These are phyloP conservation scores for Haplosporangium sp. DNA, from an alignment of 371 early-diverging fungal species.

Conservation along the genomic window DNA sequence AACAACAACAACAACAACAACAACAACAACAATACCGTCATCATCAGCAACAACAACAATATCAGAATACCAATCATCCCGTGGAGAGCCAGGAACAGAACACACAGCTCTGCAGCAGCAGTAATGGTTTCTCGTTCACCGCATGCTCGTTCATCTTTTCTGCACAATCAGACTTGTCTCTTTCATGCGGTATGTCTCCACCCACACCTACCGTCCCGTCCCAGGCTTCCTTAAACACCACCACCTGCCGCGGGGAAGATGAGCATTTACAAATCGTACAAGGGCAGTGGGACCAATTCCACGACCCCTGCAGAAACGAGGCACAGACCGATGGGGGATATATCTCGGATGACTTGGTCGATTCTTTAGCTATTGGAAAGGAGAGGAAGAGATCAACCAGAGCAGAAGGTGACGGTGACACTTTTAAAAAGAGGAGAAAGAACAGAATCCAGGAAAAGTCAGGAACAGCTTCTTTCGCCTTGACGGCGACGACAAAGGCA, in stretches of 20 bases:
- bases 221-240: too few relatives aligned
- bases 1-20: conserved; percentile 3
- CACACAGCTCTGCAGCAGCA: background rate
- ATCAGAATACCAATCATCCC: background rate
- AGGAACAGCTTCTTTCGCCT: background rate
- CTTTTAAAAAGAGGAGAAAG: conserved; percentile 20
- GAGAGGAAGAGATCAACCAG: conserved; percentile 19
- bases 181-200: background rate
- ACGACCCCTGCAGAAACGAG: background rate
- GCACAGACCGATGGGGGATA: background rate
- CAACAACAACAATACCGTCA: background rate
- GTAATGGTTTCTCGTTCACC: conserved; percentile 6
- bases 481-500: background rate
- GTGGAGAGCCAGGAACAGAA: background rate
- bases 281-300: background rate
- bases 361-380: conserved; percentile 10
- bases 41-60: conserved; percentile 9
- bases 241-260: too few relatives aligned
- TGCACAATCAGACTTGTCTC: conserved; percentile 22
- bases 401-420: background rate
- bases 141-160: conserved; percentile 8
- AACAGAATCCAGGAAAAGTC: conserved; percentile 3
- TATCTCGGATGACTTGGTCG: conserved; percentile 9
- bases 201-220: too few relatives aligned
- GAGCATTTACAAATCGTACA: too few relatives aligned